Evolutionary conservation across 306 rosid species (phyloP).

Genomic region (Delonix regia): DNA sequence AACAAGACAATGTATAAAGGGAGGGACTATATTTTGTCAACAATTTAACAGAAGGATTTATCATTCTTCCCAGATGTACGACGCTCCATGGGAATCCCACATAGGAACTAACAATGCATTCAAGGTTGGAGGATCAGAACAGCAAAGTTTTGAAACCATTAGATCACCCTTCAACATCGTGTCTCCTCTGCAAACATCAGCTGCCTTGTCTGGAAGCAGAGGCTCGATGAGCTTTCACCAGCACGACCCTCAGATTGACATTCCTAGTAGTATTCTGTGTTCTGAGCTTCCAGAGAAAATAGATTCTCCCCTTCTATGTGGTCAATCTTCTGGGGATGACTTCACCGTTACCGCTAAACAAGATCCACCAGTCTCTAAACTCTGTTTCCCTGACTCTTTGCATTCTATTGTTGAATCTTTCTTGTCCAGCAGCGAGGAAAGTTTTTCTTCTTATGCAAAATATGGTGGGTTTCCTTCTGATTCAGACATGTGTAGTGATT

Average conservation of each 20-base stretch:
- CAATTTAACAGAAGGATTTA: constrained; percentile 23
- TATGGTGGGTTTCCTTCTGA: constrained; percentile 8
- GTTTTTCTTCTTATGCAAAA: constrained; percentile 34
- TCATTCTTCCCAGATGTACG: constrained; percentile 22
- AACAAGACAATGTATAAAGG: neutral
- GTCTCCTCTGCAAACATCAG: constrained; percentile 27
- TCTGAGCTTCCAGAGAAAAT: constrained; percentile 35
- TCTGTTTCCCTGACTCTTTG: constrained; percentile 33
- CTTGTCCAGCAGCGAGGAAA: constrained; percentile 35
- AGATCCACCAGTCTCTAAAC: constrained; percentile 24
- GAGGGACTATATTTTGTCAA: neutral
- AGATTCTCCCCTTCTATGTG: constrained; percentile 19
- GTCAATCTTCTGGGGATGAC: constrained; percentile 36
- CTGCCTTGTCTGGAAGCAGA: constrained; percentile 22
- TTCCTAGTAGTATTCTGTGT: constrained; percentile 34
- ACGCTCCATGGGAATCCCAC: constrained; percentile 34
- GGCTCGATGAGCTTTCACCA: constrained; percentile 18
- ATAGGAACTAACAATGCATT: constrained; percentile 25
- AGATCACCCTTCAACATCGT: constrained; percentile 33
- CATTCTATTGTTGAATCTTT: constrained; percentile 40
- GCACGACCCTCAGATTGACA: neutral
- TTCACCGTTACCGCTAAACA: constrained; percentile 23
- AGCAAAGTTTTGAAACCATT: constrained; percentile 27
- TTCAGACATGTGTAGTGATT: neutral
- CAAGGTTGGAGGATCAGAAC: constrained; percentile 39